Conservation (phyloP, 352 stramenopile species). For the Pythium oligandrum region DNA sequence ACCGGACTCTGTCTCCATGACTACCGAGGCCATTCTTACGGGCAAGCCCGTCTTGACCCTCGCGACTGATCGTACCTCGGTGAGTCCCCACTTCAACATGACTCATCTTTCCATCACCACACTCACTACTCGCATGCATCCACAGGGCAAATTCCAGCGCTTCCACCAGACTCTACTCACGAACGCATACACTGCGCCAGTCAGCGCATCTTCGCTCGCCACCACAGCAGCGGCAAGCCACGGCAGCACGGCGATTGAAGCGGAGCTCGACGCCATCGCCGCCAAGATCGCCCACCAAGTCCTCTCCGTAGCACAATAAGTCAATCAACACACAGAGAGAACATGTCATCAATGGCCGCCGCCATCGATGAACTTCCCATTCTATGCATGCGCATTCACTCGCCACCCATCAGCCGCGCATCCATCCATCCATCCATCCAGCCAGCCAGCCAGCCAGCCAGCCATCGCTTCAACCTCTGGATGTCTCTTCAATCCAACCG, state of each 20-base stretch:
- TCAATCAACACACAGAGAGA: too few relatives aligned
- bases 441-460: too few relatives aligned
- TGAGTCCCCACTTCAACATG: slow-evolving; percentile 6
- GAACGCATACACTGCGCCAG: slow-evolving; percentile 17
- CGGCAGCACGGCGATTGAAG: slow-evolving; percentile 24
- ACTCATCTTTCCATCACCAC: too few relatives aligned
- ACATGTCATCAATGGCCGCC: too few relatives aligned
- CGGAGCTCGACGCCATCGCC: slow-evolving; percentile 28
- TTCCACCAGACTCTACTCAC: slow-evolving; percentile 43
- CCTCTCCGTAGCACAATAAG: not conserved
- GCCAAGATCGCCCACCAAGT: slow-evolving; percentile 4
- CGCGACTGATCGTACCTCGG: slow-evolving; percentile 34
- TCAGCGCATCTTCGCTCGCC: slow-evolving; percentile 4
- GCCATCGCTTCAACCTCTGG: too few relatives aligned
- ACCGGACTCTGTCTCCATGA: slow-evolving; percentile 80
- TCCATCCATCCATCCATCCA: too few relatives aligned
- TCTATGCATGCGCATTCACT: not conserved
- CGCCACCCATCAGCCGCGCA: too few relatives aligned
- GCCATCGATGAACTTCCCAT: not conserved
- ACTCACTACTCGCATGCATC: too few relatives aligned
- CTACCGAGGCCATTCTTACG: slow-evolving; percentile 60
- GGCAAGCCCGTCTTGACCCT: slow-evolving; percentile 54
- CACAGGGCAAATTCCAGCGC: slow-evolving; percentile 47
- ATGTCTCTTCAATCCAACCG: too few relatives aligned
- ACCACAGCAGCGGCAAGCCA: not conserved